These are phyloP conservation scores for Pseudopyricularia javanii DNA, from an alignment of 2,329 filamentous ascomycete species.

Conservation along the genomic window DNA sequence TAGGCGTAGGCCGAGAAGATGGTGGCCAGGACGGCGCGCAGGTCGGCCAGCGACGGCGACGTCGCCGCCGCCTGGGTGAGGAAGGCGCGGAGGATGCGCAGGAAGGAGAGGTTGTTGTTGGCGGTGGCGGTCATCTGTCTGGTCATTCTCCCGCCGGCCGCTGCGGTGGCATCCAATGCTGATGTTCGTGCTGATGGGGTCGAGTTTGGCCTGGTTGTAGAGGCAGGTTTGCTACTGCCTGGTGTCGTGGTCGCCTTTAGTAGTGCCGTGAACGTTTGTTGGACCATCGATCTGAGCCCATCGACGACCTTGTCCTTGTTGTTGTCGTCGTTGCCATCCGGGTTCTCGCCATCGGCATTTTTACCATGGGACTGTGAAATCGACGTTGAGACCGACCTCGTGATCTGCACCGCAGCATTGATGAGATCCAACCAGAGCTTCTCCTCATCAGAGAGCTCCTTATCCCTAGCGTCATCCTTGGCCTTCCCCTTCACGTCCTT, in stretches of 20 bases:
- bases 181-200: slow-evolving; percentile 14
- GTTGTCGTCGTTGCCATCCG: background rate
- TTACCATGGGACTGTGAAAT: slow-evolving; percentile 23
- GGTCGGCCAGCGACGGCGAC: slow-evolving; percentile 76
- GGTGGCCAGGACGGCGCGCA: slow-evolving; percentile 72
- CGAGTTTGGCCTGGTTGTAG: slow-evolving; percentile 17
- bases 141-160: slow-evolving; percentile 6
- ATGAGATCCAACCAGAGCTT: slow-evolving; percentile 49
- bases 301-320: slow-evolving; percentile 49
- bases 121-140: slow-evolving; percentile 1
- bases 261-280: slow-evolving; percentile 81
- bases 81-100: slow-evolving; percentile 81
- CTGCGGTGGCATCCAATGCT: slow-evolving; percentile 12
- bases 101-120: slow-evolving; percentile 60
- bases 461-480: slow-evolving; percentile 25
- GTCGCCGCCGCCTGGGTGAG: slow-evolving; percentile 68
- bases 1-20: slow-evolving; percentile 95
- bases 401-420: slow-evolving; percentile 49
- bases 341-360: slow-evolving; percentile 5
- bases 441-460: slow-evolving; percentile 40
- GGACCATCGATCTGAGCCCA: slow-evolving; percentile 67
- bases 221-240: slow-evolving; percentile 9
- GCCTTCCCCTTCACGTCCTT: slow-evolving; percentile 16
- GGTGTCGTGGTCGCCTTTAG: slow-evolving; percentile 59
- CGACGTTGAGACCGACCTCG: slow-evolving; percentile 47